Evolutionary conservation across 768 basidiomycete genomes (phyloP), one percentile per base, ranked within the genome.

Genomic region (Suillus hirtellus): DNA sequence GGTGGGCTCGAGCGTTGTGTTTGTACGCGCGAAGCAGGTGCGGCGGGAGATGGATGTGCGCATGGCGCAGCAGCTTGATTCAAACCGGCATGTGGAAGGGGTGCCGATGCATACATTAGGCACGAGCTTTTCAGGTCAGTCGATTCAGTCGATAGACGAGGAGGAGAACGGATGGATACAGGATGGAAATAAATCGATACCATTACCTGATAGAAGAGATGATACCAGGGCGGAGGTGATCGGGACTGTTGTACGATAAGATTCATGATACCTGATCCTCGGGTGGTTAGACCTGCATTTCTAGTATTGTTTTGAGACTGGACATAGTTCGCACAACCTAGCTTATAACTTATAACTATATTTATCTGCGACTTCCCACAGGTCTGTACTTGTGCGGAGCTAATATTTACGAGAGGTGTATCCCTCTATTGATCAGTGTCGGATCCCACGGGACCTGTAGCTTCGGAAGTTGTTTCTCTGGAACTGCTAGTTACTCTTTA

Each of bases 41-140:
- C 82, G 92, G 52, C 83, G 89, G 63, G 81, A 81, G 60, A 61
- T 82, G 47, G 92, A 94, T 67, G 86, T 87, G 67, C 72, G 80
- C 66, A 89, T 82, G 73, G 71, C 66, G 37, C 49, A 50, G 14
- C 63, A 61, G 8, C n/a, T 5, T 9, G 8, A 38, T 38, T 4
- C 37, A 15, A 40, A 2, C 38, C 55, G 14, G 14, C 1, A 2
- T 21, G 10, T 37, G n/a, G 54, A 56, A 0, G 21, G 10, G 8
- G 5, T 42, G 17, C 56, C 56, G 24, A 58, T 42, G 56, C 17
- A 42, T 27, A 19, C 27, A 19, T 10, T 27, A 15, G 55, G 1
- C 55, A 38, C 38, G 1, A 7, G 12, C 6, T 21, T 1, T 21
- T 55, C 35, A 8, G 24, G 21, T 10, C 37, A 56, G 21, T 56